These are phyloP conservation scores for Sporisorium iseilematis-ciliati DNA, from an alignment of 1,284 basidiomycete species.

Conservation along the genomic window DNA sequence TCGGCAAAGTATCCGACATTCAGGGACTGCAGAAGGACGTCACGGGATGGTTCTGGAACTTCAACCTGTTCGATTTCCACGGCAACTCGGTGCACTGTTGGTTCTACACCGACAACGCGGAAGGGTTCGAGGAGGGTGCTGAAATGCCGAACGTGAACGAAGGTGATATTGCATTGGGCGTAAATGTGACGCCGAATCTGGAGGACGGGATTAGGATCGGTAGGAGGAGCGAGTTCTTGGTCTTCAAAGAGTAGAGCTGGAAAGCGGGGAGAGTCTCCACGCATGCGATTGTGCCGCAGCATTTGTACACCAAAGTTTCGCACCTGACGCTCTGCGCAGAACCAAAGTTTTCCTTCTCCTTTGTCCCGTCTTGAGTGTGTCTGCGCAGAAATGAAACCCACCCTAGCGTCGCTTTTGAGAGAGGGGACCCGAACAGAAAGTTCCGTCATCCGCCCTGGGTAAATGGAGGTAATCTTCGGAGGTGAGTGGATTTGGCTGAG, in stretches of 20 bases:
- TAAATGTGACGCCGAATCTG: conserved; percentile 1
- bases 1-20: conserved; percentile 3
- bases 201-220: conserved; percentile 7
- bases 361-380: too few relatives aligned
- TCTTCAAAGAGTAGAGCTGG: conserved; percentile 6
- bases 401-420: too few relatives aligned
- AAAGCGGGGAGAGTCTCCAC: neutral
- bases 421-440: too few relatives aligned
- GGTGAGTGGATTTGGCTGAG: too few relatives aligned
- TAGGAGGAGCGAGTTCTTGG: conserved; percentile 3
- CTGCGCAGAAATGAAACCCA: too few relatives aligned
- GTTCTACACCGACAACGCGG: neutral
- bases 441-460: too few relatives aligned
- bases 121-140: neutral
- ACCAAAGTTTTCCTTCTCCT: too few relatives aligned
- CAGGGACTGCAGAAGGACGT: neutral
- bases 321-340: too few relatives aligned
- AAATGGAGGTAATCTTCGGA: too few relatives aligned
- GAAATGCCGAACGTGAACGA: conserved; percentile 3
- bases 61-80: neutral
- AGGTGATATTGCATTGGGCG: conserved; percentile 4
- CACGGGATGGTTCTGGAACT: conserved; percentile 1
- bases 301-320: too few relatives aligned
- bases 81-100: neutral
- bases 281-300: neutral